Conservation (phyloP, 176 grass and related monocot genomes). For the Urochloa ruziziensis region DNA sequence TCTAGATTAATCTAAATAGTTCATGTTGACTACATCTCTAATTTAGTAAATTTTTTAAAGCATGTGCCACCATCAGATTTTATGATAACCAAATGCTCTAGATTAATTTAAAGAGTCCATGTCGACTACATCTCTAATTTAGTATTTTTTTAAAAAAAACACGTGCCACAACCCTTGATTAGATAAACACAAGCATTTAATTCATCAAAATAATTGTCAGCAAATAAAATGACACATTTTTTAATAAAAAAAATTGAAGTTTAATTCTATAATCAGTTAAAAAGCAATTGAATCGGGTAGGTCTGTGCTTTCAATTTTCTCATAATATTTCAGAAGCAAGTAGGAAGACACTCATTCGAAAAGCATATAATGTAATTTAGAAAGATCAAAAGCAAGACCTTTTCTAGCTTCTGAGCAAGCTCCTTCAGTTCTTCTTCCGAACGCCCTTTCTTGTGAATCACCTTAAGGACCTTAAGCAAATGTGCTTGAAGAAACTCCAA, state of each 20-base stretch:
- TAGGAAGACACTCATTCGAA: background rate
- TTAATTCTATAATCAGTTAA: background rate
- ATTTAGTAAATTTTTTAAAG: too few relatives aligned
- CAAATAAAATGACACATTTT: background rate
- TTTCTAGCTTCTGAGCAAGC: slow-evolving; percentile 53
- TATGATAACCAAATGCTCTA: too few relatives aligned
- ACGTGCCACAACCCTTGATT: too few relatives aligned
- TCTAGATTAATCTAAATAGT: too few relatives aligned
- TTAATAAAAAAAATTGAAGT: background rate
- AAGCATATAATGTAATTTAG: background rate
- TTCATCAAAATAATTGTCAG: background rate
- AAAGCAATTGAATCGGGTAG: background rate
- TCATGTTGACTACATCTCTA: too few relatives aligned
- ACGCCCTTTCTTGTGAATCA: slow-evolving; percentile 58
- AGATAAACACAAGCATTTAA: too few relatives aligned
- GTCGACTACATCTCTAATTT: too few relatives aligned
- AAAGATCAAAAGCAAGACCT: slow-evolving; percentile 50
- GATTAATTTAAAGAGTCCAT: too few relatives aligned
- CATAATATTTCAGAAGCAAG: background rate
- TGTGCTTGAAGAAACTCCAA: slow-evolving; percentile 54
- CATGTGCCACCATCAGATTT: too few relatives aligned
- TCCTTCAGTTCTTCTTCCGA: slow-evolving; percentile 61
- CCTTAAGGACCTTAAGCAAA: slow-evolving; percentile 56
- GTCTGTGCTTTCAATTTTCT: background rate
- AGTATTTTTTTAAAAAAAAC: too few relatives aligned